Evolutionary conservation across 108 stramenopile genomes (phyloP).

Genomic region (Skeletonema grethae): DNA sequence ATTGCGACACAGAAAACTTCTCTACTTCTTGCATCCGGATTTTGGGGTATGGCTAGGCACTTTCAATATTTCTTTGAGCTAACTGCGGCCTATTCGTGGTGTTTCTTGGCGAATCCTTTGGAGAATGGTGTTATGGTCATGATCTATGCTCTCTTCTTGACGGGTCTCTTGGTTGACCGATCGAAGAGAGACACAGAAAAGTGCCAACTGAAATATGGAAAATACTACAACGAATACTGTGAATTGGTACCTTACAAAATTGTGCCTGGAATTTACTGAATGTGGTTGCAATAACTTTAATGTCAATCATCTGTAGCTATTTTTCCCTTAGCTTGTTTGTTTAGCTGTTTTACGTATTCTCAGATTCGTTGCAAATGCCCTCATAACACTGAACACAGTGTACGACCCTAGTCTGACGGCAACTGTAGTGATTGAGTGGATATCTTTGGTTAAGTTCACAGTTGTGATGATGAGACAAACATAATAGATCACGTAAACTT

Average conservation of each 20-base stretch:
- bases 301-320: background rate
- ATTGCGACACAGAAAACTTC: conserved; percentile 59
- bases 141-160: conserved; percentile 94
- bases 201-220: conserved; percentile 95
- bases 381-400: background rate
- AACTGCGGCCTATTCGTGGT: conserved; percentile 91
- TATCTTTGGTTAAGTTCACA: background rate
- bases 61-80: conserved; percentile 98
- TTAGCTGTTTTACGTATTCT: background rate
- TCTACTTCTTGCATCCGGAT: conserved; percentile 81
- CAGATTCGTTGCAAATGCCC: conserved; percentile 3
- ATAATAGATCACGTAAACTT: conserved; percentile 8
- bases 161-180: conserved; percentile 93
- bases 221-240: conserved; percentile 96
- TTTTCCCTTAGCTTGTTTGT: background rate
- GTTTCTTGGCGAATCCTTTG: conserved; percentile 72
- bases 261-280: conserved; percentile 70
- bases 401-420: conserved; percentile 1
- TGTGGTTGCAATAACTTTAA: background rate
- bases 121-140: conserved; percentile 69
- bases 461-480: background rate
- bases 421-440: background rate
- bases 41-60: conserved; percentile 95
- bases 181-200: conserved; percentile 94
- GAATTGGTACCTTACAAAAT: conserved; percentile 87